Evolutionary conservation across 768 basidiomycete species (phyloP), one percentile per base, ranked within the genome.

Genomic region (Auricularia sp.): DNA sequence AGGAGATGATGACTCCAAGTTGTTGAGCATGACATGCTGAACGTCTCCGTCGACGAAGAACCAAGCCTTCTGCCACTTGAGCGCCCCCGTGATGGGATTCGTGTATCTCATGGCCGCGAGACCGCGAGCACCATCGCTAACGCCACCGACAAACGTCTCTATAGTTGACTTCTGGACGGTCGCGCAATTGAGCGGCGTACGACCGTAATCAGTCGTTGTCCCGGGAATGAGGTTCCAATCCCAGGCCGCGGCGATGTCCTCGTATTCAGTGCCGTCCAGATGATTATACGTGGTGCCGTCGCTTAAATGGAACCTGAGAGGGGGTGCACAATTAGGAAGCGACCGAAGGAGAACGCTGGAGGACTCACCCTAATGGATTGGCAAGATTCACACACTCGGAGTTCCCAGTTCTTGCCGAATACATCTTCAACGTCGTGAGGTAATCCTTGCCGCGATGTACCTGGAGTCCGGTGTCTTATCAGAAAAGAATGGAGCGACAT

Each of bases 161-260:
- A 81, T 68, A 0, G 86, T 87, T 2, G 69, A 76, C 64, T 75
- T 74, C 24, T 73, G 68, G 1, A 82, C 79, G 13, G 74, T 73
- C 33, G 67, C 73, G 68, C 87, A 88, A 45, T 70, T 70, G 18
- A 90, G 76, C 0, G 77, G 71, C 0, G 87, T 89, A 3, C 76
- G 82, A 7, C 74, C 76, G 69, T 88, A 87, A 70, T 89, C 85
- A 44, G 81, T 79, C 1, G 89, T 90, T 39, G 78, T 89, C 0
- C 89, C 88, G 6, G 89, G 88, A 56, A 90, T 84, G 6, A 88
- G 79, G 68, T 88, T 84, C 89, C 89, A 90, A 72, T 90, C 86
- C 88, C 87, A 88, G 2, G 83, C 78, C 2, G 83, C 88, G 3
- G 83, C 75, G 39, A 89, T 89, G 69, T 89, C 87, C 70, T 87